phyloP scores from a whole-genome alignment of 164 flowering plant genomes.

The Protea cynaroides region DNA sequence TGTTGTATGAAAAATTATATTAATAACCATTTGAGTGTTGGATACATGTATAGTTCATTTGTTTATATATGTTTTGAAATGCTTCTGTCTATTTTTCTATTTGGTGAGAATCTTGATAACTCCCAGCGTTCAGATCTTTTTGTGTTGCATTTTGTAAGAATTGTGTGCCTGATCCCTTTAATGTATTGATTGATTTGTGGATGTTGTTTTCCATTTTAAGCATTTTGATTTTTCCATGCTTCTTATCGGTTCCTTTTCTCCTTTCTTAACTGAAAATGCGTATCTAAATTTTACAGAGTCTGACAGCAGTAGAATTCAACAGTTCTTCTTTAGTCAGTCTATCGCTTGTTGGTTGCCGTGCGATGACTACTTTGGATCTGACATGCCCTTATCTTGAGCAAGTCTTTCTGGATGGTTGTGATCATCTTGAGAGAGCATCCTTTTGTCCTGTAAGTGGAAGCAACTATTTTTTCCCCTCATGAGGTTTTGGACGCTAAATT shows the following conservation, averaged over 20 bases:
- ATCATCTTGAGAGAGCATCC: conserved; percentile 86
- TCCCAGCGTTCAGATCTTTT: no score
- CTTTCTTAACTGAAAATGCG: background rate
- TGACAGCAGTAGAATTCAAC: conserved; percentile 60
- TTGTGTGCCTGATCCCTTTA: background rate
- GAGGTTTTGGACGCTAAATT: no score
- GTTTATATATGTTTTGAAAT: no score
- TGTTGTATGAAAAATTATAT: no score
- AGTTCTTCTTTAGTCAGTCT: conserved; percentile 68
- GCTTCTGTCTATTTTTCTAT: no score
- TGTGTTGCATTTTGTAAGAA: no score
- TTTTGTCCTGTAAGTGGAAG: conserved; percentile 70
- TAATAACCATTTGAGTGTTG: no score
- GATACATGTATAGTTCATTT: no score
- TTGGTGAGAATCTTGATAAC: no score
- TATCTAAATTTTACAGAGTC: conserved; percentile 46
- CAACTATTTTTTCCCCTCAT: no score
- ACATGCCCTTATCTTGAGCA: conserved; percentile 77
- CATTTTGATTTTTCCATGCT: no score
- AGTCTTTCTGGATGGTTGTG: conserved; percentile 85
- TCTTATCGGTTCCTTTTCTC: background rate
- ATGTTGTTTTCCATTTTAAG: background rate
- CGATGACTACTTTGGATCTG: conserved; percentile 59
- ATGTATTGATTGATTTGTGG: background rate
- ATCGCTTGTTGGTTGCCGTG: conserved; percentile 91